Evolutionary conservation across 495 filamentous ascomycete genomes (phyloP).

Genomic region (Arthonia radiata): DNA sequence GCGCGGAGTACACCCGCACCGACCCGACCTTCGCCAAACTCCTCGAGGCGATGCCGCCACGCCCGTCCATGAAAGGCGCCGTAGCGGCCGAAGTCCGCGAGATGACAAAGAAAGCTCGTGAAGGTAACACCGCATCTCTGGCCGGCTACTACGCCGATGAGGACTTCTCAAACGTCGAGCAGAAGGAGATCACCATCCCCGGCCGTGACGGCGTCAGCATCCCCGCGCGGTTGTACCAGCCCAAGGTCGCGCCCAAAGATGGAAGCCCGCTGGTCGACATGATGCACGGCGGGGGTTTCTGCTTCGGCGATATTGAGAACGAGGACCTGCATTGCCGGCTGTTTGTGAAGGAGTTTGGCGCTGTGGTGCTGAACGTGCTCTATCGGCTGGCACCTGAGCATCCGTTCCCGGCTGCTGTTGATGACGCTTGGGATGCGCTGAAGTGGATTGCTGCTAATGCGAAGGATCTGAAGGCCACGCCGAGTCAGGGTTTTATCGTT

Average conservation of each 20-base stretch:
- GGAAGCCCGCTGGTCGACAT: slow-evolving; percentile 19
- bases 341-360: slow-evolving; percentile 11
- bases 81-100: no score
- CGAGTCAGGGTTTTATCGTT: slow-evolving; percentile 21
- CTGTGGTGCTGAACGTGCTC: slow-evolving; percentile 17
- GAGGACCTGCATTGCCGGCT: slow-evolving; percentile 12
- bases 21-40: no score
- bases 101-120: no score
- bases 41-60: no score
- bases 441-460: slow-evolving; percentile 21
- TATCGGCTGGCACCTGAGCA: slow-evolving; percentile 25
- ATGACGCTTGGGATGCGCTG: slow-evolving; percentile 25
- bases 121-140: no score
- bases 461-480: slow-evolving; percentile 14
- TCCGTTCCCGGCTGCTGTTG: slow-evolving; percentile 19
- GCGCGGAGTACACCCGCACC: no score
- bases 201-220: slow-evolving; percentile 18
- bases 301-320: slow-evolving; percentile 15
- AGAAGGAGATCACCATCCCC: slow-evolving; percentile 12
- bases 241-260: slow-evolving; percentile 7
- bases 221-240: slow-evolving; percentile 14
- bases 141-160: no score
- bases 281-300: slow-evolving; percentile 21
- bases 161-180: no score
- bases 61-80: no score